A percentile compares a stretch with the other conserved stretches of the same genome.
Evolutionary conservation across 257 asterid genomes (phyloP).

Genomic region (Forsythia viridissima): DNA sequence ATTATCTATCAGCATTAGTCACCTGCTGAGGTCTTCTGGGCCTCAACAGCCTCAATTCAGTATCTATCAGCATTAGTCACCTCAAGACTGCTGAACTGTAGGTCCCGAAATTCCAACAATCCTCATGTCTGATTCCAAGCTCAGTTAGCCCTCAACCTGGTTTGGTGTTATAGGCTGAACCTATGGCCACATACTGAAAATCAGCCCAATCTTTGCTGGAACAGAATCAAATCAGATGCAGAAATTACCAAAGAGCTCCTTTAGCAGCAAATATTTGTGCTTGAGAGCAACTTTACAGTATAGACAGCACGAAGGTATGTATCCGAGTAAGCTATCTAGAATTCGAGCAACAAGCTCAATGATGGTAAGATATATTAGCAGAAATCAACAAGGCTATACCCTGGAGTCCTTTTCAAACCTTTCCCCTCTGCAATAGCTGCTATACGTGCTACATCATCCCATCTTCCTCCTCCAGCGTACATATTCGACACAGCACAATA

Average conservation of each 20-base stretch:
- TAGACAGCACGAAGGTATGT: neutral
- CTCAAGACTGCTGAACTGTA: neutral
- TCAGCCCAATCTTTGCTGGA: neutral
- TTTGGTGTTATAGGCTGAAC: neutral
- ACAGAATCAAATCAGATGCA: neutral
- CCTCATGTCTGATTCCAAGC: neutral
- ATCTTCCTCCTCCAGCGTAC: conserved; percentile 51
- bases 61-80: neutral
- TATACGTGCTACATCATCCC: conserved; percentile 48
- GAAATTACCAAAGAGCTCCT: neutral
- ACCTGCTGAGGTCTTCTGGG: neutral
- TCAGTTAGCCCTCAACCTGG: neutral
- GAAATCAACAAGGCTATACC: conserved; percentile 47
- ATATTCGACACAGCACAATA: conserved; percentile 54
- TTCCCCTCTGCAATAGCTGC: conserved; percentile 41
- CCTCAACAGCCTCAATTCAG: neutral
- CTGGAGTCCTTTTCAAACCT: conserved; percentile 49
- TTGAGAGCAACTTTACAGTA: too few relatives aligned
- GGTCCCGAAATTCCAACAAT: neutral
- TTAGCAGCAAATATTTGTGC: too few relatives aligned
- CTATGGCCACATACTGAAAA: neutral
- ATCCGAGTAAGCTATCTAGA: neutral
- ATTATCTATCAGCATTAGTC: too few relatives aligned
- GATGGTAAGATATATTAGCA: conserved; percentile 1
- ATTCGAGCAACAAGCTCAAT: neutral